Evolutionary conservation across 116 monocot genomes (phyloP), one percentile per base, ranked within the genome.

Genomic region (Cymodocea nodosa): DNA sequence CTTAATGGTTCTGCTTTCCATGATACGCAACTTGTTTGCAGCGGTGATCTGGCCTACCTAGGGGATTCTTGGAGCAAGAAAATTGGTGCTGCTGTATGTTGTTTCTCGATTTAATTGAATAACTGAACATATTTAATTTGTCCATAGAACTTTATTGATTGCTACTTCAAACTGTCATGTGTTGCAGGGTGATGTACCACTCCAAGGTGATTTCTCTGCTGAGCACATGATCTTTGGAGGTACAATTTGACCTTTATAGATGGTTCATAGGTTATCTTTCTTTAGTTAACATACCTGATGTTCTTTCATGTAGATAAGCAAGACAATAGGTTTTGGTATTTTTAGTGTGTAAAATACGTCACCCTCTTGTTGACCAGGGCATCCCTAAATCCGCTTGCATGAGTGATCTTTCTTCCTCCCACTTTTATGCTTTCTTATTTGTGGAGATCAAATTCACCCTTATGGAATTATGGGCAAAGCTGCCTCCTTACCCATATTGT

Each of bases 171-270:
- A 3, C 30, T 30, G 30, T 30, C 30, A 54, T 54, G 54, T 54
- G 44, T 72, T 73, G 59, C 74, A 97, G 95, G 95, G 95, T 8
- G 95, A 97, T 68, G 85, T 97, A 70, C 95, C 95, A 13, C 90
- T 97, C 23, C 95, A 97, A 75, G 95, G 95, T 73, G 95, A 97
- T 74, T 97, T 97, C 76, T 90, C 95, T 53, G 90, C 95, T 48
- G 87, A 97, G 76, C 95, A 97, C 73, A 97, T 97, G 95, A 97
- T 97, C 50, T 97, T 97, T 82, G 95, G 95, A 97, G 94, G 94
- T 94, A 80, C 15, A 56, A 44, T 63, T 50, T 24, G 15, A 66
- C 60, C 9, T 23, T 35, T 8, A 4, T 11, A 44, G 44, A 44
- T 44, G 44, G 44, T 44, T 44, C 9, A 44, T 44, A 30, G 30